Percentiles rank a stretch among this genome's conserved stretches.
These are phyloP conservation scores for Globisporangium middletonii DNA, from an alignment of 352 stramenopile species.

Conservation along the genomic window DNA sequence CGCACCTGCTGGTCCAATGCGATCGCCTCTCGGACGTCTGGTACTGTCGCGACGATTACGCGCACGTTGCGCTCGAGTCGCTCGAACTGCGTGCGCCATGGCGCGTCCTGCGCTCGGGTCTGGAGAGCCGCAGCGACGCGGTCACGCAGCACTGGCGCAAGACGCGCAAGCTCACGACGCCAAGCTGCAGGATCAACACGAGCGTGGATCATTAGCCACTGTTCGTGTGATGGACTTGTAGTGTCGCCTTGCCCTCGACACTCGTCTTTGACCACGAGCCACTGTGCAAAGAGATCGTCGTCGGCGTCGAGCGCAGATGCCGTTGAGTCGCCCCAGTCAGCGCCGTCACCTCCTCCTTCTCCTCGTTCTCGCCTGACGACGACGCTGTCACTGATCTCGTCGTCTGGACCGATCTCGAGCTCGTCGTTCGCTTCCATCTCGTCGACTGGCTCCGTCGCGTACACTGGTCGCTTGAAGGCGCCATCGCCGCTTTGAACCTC, in stretches of 20 bases:
- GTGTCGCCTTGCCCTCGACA: background rate
- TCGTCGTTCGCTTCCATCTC: conserved; percentile 32
- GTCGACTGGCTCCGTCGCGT: conserved; percentile 39
- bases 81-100: conserved; percentile 25
- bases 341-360: background rate
- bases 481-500: conserved; percentile 4
- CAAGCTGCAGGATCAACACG: conserved; percentile 32
- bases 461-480: conserved; percentile 15
- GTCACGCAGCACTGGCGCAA: conserved; percentile 30
- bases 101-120: conserved; percentile 13
- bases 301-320: conserved; percentile 19
- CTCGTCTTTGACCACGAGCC: conserved; percentile 38
- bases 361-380: too few relatives aligned
- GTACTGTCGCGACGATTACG: conserved; percentile 12
- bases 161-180: conserved; percentile 27
- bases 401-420: conserved; percentile 30
- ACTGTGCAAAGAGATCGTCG: conserved; percentile 31
- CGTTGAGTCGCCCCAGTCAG: conserved; percentile 27
- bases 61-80: conserved; percentile 19
- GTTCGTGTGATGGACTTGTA: conserved; percentile 2
- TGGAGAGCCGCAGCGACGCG: conserved; percentile 18
- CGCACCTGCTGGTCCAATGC: conserved; percentile 17
- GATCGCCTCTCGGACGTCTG: conserved; percentile 17
- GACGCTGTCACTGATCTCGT: conserved; percentile 1
- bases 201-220: conserved; percentile 33